These are phyloP conservation scores for Saccharomyces hybrid DNA, from an alignment of 1,139 yeast species.

Conservation along the genomic window DNA sequence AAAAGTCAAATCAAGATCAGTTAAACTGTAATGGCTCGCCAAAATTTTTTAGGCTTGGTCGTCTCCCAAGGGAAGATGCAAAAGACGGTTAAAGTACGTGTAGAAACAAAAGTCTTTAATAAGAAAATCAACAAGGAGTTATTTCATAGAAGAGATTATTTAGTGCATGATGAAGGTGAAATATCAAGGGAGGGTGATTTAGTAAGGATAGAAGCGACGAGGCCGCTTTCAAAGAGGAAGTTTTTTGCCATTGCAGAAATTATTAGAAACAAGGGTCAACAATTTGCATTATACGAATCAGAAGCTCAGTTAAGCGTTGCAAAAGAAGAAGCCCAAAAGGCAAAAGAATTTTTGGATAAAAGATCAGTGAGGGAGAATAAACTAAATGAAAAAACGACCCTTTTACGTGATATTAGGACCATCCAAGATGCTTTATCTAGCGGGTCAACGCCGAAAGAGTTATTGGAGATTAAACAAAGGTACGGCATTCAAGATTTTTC, in stretches of 20 bases:
- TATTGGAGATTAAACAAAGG: conserved; percentile 41
- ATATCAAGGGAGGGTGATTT: conserved; percentile 92
- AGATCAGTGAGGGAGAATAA: conserved; percentile 37
- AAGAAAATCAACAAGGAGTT: conserved; percentile 68
- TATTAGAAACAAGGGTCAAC: conserved; percentile 82
- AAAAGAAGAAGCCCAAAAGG: conserved; percentile 50
- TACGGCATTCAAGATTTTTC: conserved; percentile 62
- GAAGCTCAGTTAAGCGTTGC: conserved; percentile 63
- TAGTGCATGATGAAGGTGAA: conserved; percentile 91
- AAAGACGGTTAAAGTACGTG: conserved; percentile 91
- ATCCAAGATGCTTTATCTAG: conserved; percentile 30
- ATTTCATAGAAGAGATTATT: conserved; percentile 69
- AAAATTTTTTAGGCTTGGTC: conserved; percentile 85
- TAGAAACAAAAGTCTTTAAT: conserved; percentile 64
- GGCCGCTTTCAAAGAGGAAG: conserved; percentile 78
- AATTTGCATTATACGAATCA: conserved; percentile 71
- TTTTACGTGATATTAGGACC: conserved; percentile 24
- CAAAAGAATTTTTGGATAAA: conserved; percentile 43
- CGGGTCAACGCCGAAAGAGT: conserved; percentile 36
- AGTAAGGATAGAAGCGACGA: conserved; percentile 85
- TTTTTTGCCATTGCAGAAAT: conserved; percentile 93
- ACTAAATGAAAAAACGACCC: conserved; percentile 22
- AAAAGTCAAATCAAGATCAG: not conserved
- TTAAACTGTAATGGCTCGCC: conserved; percentile 59
- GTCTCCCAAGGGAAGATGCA: conserved; percentile 93